Percentiles rank a stretch among this genome's conserved stretches.
phyloP scores from a whole-genome alignment of 176 grass and related monocot species.

The Thalia dealbata region DNA sequence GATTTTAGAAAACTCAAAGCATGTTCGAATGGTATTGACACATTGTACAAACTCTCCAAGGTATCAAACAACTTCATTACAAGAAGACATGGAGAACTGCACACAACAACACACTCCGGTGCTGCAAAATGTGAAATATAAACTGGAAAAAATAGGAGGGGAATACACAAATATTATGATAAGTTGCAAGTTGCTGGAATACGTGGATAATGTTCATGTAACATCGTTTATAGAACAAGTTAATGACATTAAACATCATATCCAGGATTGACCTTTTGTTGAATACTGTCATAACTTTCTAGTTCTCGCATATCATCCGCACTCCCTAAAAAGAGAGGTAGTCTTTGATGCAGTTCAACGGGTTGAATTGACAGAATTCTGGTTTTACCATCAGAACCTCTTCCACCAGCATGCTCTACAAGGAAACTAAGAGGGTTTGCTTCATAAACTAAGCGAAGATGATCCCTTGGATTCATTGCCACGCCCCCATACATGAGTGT shows the following conservation, averaged over 20 bases:
- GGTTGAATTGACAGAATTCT: conserved; percentile 80
- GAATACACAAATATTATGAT: not conserved
- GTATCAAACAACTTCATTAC: too few species aligned
- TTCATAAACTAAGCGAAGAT: conserved; percentile 82
- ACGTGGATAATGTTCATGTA: too few species aligned
- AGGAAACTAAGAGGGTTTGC: conserved; percentile 90
- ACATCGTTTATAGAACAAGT: not conserved
- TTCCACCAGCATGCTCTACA: conserved; percentile 66
- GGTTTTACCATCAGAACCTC: conserved; percentile 71
- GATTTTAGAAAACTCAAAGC: too few species aligned
- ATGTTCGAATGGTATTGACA: too few species aligned
- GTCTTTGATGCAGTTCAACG: conserved; percentile 79
- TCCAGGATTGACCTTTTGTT: conserved; percentile 93
- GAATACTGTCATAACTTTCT: conserved; percentile 75
- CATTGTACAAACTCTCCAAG: too few species aligned
- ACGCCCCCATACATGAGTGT: conserved; percentile 81
- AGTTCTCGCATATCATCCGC: conserved; percentile 82
- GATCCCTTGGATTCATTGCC: conserved; percentile 92
- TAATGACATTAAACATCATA: conserved; percentile 48
- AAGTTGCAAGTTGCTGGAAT: too few species aligned
- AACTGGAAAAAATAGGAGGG: too few species aligned
- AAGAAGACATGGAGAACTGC: not conserved
- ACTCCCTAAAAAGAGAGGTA: conserved; percentile 82
- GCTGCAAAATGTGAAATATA: not conserved
- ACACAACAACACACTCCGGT: not conserved